These are phyloP conservation scores for Blastocystis sp. DNA, from an alignment of 352 stramenopile genomes.

Conservation along the genomic window DNA sequence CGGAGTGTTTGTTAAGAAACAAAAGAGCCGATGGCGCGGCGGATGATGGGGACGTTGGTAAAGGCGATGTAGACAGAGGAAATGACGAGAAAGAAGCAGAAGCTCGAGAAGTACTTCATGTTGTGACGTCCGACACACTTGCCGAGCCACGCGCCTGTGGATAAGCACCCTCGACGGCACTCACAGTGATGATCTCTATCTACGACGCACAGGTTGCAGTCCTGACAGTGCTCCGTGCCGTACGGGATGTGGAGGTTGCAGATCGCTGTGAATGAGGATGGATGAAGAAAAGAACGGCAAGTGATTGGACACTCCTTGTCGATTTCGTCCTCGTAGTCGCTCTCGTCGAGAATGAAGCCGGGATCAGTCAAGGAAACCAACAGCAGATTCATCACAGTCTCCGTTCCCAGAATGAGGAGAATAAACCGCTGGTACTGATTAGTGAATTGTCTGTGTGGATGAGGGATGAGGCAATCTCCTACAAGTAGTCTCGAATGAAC, in stretches of 20 bases:
- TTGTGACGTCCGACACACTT: slow-evolving; percentile 39
- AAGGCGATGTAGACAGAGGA: slow-evolving; percentile 11
- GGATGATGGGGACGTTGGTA: neutral
- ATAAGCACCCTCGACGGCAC: neutral
- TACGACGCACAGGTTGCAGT: slow-evolving; percentile 6
- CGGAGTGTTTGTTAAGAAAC: slow-evolving; percentile 33
- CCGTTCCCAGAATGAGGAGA: neutral
- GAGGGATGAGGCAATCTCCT: neutral
- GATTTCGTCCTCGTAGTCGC: neutral
- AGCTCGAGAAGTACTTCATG: slow-evolving; percentile 20
- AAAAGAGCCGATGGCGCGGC: neutral
- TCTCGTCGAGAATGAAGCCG: slow-evolving; percentile 2
- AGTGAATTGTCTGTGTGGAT: neutral
- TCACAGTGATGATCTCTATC: slow-evolving; percentile 30
- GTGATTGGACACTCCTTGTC: neutral
- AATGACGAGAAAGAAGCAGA: slow-evolving; percentile 6
- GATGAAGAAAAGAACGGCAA: neutral
- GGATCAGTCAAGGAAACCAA: slow-evolving; percentile 8
- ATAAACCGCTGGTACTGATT: slow-evolving; percentile 26
- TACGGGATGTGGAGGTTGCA: neutral
- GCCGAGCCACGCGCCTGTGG: slow-evolving; percentile 2
- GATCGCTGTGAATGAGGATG: neutral
- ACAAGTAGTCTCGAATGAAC: neutral
- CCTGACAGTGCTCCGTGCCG: neutral
- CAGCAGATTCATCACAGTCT: slow-evolving; percentile 5